Evolutionary conservation across 2,329 filamentous ascomycete genomes (phyloP).

Genomic region (Aspergillus calidoustus): DNA sequence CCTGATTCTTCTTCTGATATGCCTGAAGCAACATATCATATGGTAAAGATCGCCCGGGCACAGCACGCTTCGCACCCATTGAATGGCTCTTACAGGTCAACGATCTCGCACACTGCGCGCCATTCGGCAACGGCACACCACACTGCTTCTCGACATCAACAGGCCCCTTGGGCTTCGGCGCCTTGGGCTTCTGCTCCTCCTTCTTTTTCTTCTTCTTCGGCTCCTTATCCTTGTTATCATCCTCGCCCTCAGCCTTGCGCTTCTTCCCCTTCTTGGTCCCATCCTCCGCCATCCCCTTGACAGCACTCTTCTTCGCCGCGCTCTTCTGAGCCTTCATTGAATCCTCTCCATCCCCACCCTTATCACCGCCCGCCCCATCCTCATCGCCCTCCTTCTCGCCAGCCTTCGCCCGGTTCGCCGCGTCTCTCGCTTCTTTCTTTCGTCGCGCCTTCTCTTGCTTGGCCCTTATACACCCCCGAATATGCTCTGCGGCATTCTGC

Average conservation of each 20-base stretch:
- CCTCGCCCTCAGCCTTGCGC: constrained; percentile 72
- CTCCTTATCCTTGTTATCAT: constrained; percentile 73
- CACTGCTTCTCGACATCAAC: constrained; percentile 95
- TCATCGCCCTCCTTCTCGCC: constrained; percentile 50
- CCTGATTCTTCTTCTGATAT: constrained; percentile 98
- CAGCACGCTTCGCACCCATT: constrained; percentile 92
- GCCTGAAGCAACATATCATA: constrained; percentile 90
- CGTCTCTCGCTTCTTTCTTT: constrained; percentile 76
- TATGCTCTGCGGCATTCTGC: constrained; percentile 75
- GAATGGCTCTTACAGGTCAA: constrained; percentile 91
- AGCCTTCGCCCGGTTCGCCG: constrained; percentile 65
- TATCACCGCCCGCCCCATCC: constrained; percentile 43
- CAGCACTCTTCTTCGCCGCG: constrained; percentile 61
- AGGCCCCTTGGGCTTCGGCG: constrained; percentile 84
- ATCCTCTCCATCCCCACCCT: constrained; percentile 42
- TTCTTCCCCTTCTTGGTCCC: constrained; percentile 71
- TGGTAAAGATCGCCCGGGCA: constrained; percentile 82
- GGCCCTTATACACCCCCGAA: constrained; percentile 79
- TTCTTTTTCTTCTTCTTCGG: constrained; percentile 94
- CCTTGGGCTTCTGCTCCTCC: constrained; percentile 83
- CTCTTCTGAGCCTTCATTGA: constrained; percentile 65
- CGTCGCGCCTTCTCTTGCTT: constrained; percentile 81
- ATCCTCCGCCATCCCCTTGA: constrained; percentile 59
- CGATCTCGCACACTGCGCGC: constrained; percentile 83
- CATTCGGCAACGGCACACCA: constrained; percentile 83